phyloP scores from a whole-genome alignment of 2,329 filamentous ascomycete species.

The Hypoxylon sp. region DNA sequence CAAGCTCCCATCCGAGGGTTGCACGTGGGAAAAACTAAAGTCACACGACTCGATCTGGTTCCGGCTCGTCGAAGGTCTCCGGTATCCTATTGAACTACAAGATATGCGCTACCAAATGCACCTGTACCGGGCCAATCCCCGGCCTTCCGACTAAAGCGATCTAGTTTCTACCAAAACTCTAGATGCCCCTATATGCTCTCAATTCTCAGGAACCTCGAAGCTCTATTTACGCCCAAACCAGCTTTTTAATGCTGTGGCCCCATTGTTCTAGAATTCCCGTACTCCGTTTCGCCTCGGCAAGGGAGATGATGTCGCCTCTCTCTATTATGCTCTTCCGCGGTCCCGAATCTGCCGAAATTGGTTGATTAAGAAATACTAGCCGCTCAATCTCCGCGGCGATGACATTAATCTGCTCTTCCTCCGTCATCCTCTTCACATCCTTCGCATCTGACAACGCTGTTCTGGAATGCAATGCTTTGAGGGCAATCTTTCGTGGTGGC shows the following conservation, averaged over 20 bases:
- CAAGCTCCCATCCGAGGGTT: constrained; percentile 47
- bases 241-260: constrained; percentile 91
- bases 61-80: constrained; percentile 75
- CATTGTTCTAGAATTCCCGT: constrained; percentile 89
- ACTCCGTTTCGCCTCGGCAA: constrained; percentile 87
- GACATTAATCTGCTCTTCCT: constrained; percentile 69
- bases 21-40: constrained; percentile 80
- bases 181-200: constrained; percentile 24
- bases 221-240: constrained; percentile 79
- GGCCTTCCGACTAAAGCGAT: constrained; percentile 22
- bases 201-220: neutral
- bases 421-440: constrained; percentile 62
- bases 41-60: constrained; percentile 89
- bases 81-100: constrained; percentile 88
- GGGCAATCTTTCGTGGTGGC: constrained; percentile 62
- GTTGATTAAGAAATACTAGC: constrained; percentile 68
- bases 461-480: constrained; percentile 69
- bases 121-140: constrained; percentile 70
- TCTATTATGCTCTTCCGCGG: constrained; percentile 63
- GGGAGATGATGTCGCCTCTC: constrained; percentile 80
- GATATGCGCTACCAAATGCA: constrained; percentile 97
- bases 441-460: constrained; percentile 70
- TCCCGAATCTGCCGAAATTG: constrained; percentile 47
- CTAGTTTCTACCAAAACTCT: constrained; percentile 17
- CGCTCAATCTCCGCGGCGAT: constrained; percentile 85